Conservation (phyloP, 768 basidiomycete genomes). For the Pisolithus orientalis region DNA sequence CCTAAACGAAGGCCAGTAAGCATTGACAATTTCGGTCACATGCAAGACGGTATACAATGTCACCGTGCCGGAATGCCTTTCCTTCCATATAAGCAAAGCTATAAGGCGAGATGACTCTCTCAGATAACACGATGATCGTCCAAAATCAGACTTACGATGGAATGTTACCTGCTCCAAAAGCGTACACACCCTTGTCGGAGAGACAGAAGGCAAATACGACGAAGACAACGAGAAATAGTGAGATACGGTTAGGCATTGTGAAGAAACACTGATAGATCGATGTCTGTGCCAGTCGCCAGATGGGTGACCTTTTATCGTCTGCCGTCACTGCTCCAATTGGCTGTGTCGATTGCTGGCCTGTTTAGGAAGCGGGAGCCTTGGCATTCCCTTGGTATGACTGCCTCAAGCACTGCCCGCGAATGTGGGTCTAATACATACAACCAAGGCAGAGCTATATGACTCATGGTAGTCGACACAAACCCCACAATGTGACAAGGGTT, state of each 20-base stretch:
- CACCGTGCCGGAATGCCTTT: constrained; percentile 81
- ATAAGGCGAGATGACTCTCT: neutral
- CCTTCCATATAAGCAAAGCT: constrained; percentile 86
- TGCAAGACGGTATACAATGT: constrained; percentile 51
- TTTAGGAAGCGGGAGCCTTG: too few relatives aligned
- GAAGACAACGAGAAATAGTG: constrained; percentile 40
- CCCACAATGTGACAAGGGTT: too few relatives aligned
- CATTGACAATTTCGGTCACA: constrained; percentile 5
- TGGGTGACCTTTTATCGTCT: too few relatives aligned
- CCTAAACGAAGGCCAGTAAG: constrained; percentile 37
- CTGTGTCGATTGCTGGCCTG: too few relatives aligned
- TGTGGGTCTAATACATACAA: too few relatives aligned
- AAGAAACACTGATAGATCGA: neutral
- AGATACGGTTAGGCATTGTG: constrained; percentile 20
- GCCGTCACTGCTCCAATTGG: too few relatives aligned
- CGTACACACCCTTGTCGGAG: constrained; percentile 53
- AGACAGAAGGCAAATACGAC: constrained; percentile 52
- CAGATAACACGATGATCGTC: neutral
- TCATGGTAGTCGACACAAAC: too few relatives aligned
- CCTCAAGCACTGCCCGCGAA: too few relatives aligned
- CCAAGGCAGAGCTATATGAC: too few relatives aligned
- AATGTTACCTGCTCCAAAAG: constrained; percentile 85
- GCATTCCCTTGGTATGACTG: too few relatives aligned
- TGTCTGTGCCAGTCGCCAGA: neutral
- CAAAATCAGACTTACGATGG: constrained; percentile 45